Evolutionary conservation across 108 stramenopile species (phyloP).

Genomic region (Skeletonema tropicum): DNA sequence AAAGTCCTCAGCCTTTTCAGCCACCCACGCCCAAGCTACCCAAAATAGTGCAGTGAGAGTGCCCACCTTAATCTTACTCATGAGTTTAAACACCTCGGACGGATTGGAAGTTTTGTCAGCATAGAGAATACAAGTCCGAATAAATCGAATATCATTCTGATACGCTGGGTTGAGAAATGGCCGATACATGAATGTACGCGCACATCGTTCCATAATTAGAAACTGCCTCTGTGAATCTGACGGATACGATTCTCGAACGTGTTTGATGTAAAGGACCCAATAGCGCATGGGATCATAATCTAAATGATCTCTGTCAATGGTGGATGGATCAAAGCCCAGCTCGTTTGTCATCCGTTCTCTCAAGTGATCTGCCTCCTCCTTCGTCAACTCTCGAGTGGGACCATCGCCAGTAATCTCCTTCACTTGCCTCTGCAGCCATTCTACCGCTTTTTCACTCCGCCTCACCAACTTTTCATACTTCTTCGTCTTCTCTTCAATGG

Average conservation of each 20-base stretch:
- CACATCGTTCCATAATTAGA: conserved; percentile 83
- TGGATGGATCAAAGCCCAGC: conserved; percentile 26
- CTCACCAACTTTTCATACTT: conserved; percentile 68
- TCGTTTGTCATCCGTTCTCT: conserved; percentile 20
- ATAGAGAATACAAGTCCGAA: conserved; percentile 80
- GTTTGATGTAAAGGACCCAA: conserved; percentile 85
- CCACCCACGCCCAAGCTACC: conserved; percentile 62
- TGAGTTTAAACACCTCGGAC: conserved; percentile 69
- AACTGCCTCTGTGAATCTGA: conserved; percentile 78
- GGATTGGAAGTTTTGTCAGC: conserved; percentile 78
- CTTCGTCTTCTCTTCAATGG: conserved; percentile 40
- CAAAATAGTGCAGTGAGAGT: conserved; percentile 60
- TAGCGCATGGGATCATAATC: conserved; percentile 72
- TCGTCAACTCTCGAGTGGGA: conserved; percentile 29
- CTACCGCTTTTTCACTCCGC: conserved; percentile 56
- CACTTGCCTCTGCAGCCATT: conserved; percentile 32
- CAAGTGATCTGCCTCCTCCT: conserved; percentile 27
- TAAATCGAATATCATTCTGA: conserved; percentile 72
- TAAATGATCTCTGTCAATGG: conserved; percentile 26
- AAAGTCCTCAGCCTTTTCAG: conserved; percentile 50
- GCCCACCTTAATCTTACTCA: conserved; percentile 77
- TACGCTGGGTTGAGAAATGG: conserved; percentile 52
- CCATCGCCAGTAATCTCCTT: conserved; percentile 1
- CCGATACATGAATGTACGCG: conserved; percentile 60
- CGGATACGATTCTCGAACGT: conserved; percentile 69